phyloP scores from a whole-genome alignment of 1,139 yeast species.

The Pichia cactophila region DNA sequence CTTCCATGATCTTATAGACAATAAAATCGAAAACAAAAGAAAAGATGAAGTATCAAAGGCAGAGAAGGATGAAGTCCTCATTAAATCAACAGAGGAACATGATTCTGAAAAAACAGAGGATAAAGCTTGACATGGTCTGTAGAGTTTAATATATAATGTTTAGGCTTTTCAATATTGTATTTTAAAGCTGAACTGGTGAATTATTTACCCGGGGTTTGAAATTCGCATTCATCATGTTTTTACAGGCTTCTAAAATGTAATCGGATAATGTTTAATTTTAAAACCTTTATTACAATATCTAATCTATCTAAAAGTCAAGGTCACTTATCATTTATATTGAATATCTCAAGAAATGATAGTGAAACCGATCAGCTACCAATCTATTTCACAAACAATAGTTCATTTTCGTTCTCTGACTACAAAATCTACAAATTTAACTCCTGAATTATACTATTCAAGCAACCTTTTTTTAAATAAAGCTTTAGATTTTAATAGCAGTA shows the following conservation, averaged over 20 bases:
- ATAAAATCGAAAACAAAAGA: conserved; percentile 74
- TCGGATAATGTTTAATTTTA: not conserved
- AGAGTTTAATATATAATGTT: not conserved
- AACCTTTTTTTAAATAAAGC: conserved; percentile 11
- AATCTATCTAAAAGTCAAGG: not conserved
- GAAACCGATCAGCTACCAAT: not conserved
- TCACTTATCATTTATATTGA: not conserved
- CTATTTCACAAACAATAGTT: not conserved
- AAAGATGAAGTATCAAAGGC: conserved; percentile 10
- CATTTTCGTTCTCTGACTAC: not conserved
- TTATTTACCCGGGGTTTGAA: not conserved
- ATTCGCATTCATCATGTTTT: not conserved
- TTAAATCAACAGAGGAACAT: conserved; percentile 12
- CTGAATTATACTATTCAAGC: conserved; percentile 21
- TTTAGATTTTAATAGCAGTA: conserved; percentile 10
- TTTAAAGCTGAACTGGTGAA: not conserved
- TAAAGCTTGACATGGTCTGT: not conserved
- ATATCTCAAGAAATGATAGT: not conserved
- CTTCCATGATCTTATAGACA: conserved; percentile 93
- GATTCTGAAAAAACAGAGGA: not conserved
- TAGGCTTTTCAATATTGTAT: not conserved
- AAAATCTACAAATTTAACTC: not conserved
- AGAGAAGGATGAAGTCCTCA: not conserved
- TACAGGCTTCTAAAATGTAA: not conserved
- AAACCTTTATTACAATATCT: not conserved